Percentiles rank a stretch among this genome's conserved stretches.
Evolutionary conservation across 2,329 filamentous ascomycete species (phyloP).

Genomic region (Cordyceps pruinosa): DNA sequence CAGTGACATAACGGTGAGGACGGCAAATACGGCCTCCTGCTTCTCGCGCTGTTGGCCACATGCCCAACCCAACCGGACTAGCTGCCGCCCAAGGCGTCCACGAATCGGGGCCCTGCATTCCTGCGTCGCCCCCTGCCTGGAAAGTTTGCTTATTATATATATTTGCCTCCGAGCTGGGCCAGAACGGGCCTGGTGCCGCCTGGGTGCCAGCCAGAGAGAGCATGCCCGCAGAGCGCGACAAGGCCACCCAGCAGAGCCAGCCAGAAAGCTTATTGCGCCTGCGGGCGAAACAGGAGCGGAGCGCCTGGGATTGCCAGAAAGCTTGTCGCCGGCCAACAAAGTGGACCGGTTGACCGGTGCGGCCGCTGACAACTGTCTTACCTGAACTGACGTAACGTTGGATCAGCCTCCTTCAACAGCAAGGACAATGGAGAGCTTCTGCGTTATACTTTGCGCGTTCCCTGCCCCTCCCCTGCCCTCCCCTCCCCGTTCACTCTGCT

Average conservation of each 20-base stretch:
- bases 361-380: background rate
- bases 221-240: background rate
- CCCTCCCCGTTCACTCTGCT: too few relatives aligned
- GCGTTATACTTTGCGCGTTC: too few relatives aligned
- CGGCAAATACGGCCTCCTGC: background rate
- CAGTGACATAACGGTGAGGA: background rate
- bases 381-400: background rate
- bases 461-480: too few relatives aligned
- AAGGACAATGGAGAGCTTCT: background rate
- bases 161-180: background rate
- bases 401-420: background rate
- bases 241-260: background rate
- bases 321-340: background rate
- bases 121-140: background rate
- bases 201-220: background rate
- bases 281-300: background rate
- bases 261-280: constrained; percentile 3
- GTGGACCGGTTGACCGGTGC: background rate
- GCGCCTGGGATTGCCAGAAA: background rate
- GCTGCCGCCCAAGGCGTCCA: background rate
- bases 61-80: background rate
- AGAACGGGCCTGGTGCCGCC: background rate
- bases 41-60: background rate
- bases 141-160: background rate
- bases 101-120: background rate